Conservation (phyloP, 2,329 filamentous ascomycete species). For the Ascochyta koolunga region DNA sequence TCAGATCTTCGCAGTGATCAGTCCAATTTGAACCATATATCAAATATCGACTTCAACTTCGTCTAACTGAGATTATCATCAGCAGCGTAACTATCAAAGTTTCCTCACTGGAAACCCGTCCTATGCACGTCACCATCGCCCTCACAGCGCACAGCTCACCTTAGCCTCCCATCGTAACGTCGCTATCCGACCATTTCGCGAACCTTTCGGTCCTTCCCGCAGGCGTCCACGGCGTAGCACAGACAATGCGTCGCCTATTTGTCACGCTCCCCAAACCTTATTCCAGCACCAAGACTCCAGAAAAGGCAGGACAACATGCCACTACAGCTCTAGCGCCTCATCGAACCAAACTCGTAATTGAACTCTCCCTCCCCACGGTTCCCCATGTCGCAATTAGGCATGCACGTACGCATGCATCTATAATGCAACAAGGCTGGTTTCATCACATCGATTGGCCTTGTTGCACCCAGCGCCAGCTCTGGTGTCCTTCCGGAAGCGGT, state of each 20-base stretch:
- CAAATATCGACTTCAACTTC: not conserved
- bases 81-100: not conserved
- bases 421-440: slow-evolving; percentile 6
- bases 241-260: slow-evolving; percentile 7
- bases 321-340: slow-evolving; percentile 13
- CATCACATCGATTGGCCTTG: slow-evolving; percentile 7
- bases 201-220: slow-evolving; percentile 11
- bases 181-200: slow-evolving; percentile 1
- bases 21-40: not conserved
- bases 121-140: not conserved
- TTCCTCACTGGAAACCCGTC: not conserved
- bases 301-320: slow-evolving; percentile 5
- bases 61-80: not conserved
- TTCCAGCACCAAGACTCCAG: not conserved
- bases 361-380: slow-evolving; percentile 9
- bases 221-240: not conserved
- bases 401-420: not conserved
- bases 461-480: not conserved
- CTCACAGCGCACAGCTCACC: slow-evolving; percentile 9
- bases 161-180: slow-evolving; percentile 8
- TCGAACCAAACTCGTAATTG: slow-evolving; percentile 9
- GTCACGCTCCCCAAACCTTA: slow-evolving; percentile 14
- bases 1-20: not conserved
- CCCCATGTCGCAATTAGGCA: not conserved
- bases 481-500: not conserved